These are phyloP conservation scores for Trichocladium uniseriatum DNA, from an alignment of 495 filamentous ascomycete species.

Conservation along the genomic window DNA sequence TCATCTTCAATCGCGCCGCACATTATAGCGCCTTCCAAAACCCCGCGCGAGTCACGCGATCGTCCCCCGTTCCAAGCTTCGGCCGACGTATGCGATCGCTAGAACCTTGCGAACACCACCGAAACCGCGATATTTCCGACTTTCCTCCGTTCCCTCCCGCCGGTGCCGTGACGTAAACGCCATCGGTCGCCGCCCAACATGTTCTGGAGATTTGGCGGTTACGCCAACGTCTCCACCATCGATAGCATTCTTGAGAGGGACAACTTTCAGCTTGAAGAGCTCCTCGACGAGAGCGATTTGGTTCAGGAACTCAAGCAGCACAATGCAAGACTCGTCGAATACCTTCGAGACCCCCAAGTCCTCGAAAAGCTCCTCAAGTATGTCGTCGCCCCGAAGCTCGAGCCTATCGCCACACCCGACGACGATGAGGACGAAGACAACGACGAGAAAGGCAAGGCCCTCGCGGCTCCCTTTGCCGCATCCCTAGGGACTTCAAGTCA, in stretches of 20 bases:
- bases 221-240: constrained; percentile 92
- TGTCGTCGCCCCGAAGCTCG: constrained; percentile 67
- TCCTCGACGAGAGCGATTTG: constrained; percentile 89
- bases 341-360: constrained; percentile 76
- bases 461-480: constrained; percentile 40
- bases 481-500: constrained; percentile 37
- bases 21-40: background rate
- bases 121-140: background rate
- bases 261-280: constrained; percentile 87
- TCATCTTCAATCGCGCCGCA: background rate
- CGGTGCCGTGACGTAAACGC: constrained; percentile 35
- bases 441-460: constrained; percentile 42
- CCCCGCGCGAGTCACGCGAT: background rate
- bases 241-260: constrained; percentile 94
- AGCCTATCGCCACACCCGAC: constrained; percentile 49
- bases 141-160: constrained; percentile 7
- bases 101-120: background rate
- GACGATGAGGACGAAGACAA: constrained; percentile 51
- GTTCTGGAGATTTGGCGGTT: constrained; percentile 99
- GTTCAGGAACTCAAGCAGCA: constrained; percentile 97
- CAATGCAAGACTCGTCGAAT: constrained; percentile 96
- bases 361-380: constrained; percentile 84
- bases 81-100: constrained; percentile 13
- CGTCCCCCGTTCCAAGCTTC: background rate
- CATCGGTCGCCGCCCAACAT: constrained; percentile 47